Percentiles rank a stretch among this genome's conserved stretches.
phyloP scores from a whole-genome alignment of 768 basidiomycete species.

The Pholiota molesta region DNA sequence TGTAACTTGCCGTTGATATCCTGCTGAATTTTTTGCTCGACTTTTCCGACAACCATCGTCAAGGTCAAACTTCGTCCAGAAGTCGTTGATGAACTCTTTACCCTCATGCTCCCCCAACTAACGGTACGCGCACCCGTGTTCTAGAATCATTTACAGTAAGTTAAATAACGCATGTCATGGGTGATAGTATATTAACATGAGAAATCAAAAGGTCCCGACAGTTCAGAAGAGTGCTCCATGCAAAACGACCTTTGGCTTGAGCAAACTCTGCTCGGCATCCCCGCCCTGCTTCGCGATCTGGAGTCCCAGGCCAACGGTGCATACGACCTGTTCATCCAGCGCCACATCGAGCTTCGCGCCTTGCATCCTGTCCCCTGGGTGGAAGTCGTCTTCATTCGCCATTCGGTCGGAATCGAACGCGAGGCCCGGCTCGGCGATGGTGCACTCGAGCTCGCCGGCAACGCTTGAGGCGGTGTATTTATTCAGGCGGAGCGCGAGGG shows the following conservation, averaged over 20 bases:
- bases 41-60: too few relatives aligned
- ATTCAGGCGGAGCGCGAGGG: conserved; percentile 35
- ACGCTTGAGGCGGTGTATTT: conserved; percentile 27
- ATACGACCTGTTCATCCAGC: conserved; percentile 29
- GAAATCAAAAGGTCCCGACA: neutral
- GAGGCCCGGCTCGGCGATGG: conserved; percentile 28
- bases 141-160: neutral
- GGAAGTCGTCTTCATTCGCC: conserved; percentile 30
- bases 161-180: neutral
- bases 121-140: neutral
- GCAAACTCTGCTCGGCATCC: conserved; percentile 19
- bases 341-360: conserved; percentile 13
- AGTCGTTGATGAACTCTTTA: too few relatives aligned
- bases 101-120: too few relatives aligned
- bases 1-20: too few relatives aligned
- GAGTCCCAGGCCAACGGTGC: conserved; percentile 36
- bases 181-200: neutral
- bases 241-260: conserved; percentile 35
- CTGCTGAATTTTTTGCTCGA: too few relatives aligned
- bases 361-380: conserved; percentile 13
- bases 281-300: conserved; percentile 16
- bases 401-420: conserved; percentile 30
- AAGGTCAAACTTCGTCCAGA: too few relatives aligned
- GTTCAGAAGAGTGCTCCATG: conserved; percentile 23
- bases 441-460: conserved; percentile 30